Conservation (phyloP, 179 eudicot species). For the Pouteria campechiana region DNA sequence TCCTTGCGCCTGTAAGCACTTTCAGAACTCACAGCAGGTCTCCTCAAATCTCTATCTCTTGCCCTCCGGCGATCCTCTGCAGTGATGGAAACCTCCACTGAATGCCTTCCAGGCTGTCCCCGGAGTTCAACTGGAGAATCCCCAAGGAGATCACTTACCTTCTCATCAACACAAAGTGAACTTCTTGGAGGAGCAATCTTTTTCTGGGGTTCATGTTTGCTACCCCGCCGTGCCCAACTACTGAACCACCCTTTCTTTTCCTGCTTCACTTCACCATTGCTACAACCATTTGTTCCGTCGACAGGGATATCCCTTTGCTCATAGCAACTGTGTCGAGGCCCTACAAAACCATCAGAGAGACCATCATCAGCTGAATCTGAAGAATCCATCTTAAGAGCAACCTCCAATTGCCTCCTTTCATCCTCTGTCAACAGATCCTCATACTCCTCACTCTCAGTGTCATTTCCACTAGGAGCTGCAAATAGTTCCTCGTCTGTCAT, state of each 20-base stretch:
- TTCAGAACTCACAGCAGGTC: constrained; percentile 14
- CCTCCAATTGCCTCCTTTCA: constrained; percentile 38
- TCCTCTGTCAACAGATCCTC: constrained; percentile 40
- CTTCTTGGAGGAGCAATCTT: constrained; percentile 24
- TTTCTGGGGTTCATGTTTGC: constrained; percentile 15
- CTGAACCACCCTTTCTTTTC: constrained; percentile 46
- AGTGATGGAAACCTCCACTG: constrained; percentile 21
- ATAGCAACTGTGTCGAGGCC: constrained; percentile 34
- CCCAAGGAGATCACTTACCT: constrained; percentile 34
- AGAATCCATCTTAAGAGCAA: constrained; percentile 36
- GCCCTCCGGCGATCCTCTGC: constrained; percentile 23
- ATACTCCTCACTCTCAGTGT: constrained; percentile 34
- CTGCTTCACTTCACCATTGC: constrained; percentile 21
- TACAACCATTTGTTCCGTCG: constrained; percentile 16
- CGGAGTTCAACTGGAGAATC: constrained; percentile 29
- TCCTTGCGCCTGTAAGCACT: constrained; percentile 21
- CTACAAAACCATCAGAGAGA: constrained; percentile 21
- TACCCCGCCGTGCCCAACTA: constrained; percentile 31
- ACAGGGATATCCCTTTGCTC: constrained; percentile 32
- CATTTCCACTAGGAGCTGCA: constrained; percentile 29
- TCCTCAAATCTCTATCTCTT: constrained; percentile 12
- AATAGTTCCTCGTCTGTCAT: constrained; percentile 78
- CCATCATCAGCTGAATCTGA: constrained; percentile 22
- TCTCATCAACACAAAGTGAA: constrained; percentile 33
- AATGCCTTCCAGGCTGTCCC: constrained; percentile 25